phyloP scores from a whole-genome alignment of 2,329 filamentous ascomycete species.

The Aspergillus fijiensis region DNA sequence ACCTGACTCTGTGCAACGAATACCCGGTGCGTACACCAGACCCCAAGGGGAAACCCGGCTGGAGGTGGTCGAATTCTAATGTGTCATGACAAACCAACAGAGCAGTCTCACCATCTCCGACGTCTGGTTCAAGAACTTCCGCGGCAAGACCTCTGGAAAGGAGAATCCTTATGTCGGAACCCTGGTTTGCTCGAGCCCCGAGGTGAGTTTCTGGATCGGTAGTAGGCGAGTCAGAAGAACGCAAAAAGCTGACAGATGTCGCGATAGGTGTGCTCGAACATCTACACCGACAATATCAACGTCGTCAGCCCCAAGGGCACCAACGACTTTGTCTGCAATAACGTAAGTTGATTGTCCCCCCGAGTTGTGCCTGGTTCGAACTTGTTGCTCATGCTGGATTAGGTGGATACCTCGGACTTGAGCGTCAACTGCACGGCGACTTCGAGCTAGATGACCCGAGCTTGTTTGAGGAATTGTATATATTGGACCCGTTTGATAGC shows the following conservation, averaged over 20 bases:
- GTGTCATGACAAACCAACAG: conserved; percentile 13
- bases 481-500: not conserved
- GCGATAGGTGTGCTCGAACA: conserved; percentile 45
- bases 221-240: not conserved
- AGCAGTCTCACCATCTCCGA: conserved; percentile 55
- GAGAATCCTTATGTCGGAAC: conserved; percentile 48
- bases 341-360: conserved; percentile 32
- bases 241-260: not conserved
- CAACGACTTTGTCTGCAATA: conserved; percentile 46
- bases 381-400: not conserved
- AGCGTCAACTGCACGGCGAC: conserved; percentile 36
- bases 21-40: conserved; percentile 47
- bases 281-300: conserved; percentile 48
- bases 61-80: not conserved
- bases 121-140: conserved; percentile 57
- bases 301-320: conserved; percentile 51
- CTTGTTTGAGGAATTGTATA: not conserved
- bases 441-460: conserved; percentile 11
- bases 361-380: not conserved
- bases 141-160: conserved; percentile 52
- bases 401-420: conserved; percentile 35
- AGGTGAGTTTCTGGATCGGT: conserved; percentile 40
- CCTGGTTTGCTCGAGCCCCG: conserved; percentile 50
- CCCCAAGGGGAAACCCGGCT: too few species aligned
- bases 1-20: conserved; percentile 60